Conservation (phyloP, 768 basidiomycete genomes). For the Paxillus involutus region DNA sequence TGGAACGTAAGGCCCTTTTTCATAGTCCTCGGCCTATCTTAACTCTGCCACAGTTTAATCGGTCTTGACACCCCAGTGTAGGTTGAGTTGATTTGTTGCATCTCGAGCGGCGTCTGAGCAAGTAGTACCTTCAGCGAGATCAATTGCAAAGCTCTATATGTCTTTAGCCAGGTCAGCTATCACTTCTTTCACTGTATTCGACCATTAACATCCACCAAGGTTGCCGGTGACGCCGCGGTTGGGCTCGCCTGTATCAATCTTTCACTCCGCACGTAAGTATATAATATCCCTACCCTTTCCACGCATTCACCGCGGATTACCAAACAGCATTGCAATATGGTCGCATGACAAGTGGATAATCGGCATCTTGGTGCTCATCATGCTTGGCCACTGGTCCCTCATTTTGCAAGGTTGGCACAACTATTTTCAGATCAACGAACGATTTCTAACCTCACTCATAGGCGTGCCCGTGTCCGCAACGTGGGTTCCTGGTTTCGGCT, state of each 20-base stretch:
- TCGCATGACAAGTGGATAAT: slow-evolving; percentile 55
- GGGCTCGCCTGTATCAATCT: slow-evolving; percentile 50
- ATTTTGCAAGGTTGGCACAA: slow-evolving; percentile 56
- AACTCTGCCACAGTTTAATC: slow-evolving; percentile 19
- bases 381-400: slow-evolving; percentile 70
- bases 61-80: slow-evolving; percentile 40
- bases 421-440: not conserved
- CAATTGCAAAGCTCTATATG: slow-evolving; percentile 47
- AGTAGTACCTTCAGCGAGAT: slow-evolving; percentile 28
- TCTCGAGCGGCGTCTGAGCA: not conserved
- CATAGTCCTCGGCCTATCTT: not conserved
- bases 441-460: slow-evolving; percentile 18
- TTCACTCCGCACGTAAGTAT: slow-evolving; percentile 42
- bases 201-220: slow-evolving; percentile 21
- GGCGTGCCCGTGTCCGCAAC: slow-evolving; percentile 58
- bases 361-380: slow-evolving; percentile 47
- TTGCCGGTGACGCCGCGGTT: slow-evolving; percentile 43
- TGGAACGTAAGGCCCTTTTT: slow-evolving; percentile 39
- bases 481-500: slow-evolving; percentile 51
- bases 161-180: slow-evolving; percentile 43
- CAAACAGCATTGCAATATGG: slow-evolving; percentile 65
- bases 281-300: not conserved
- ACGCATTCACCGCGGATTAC: slow-evolving; percentile 10
- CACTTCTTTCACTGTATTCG: not conserved
- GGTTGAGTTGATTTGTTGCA: slow-evolving; percentile 7